Percentiles rank a stretch among this genome's conserved stretches.
Conservation (phyloP, 495 filamentous ascomycete species). For the Penicillium fimorum region DNA sequence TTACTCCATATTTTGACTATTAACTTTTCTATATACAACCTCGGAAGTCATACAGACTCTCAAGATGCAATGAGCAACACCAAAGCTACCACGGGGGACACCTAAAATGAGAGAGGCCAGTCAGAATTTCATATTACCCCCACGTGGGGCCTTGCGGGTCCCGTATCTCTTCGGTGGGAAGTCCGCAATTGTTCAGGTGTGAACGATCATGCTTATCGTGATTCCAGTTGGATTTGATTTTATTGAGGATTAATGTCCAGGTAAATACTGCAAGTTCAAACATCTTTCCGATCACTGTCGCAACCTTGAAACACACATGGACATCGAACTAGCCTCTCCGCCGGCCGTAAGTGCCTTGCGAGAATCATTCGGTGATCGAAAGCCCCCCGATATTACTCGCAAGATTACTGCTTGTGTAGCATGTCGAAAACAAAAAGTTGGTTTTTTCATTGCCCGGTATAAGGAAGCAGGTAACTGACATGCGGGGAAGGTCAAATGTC, state of each 20-base stretch:
- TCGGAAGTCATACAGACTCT: no score
- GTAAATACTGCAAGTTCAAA: background rate
- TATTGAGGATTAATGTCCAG: no score
- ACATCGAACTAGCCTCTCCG: conserved; percentile 19
- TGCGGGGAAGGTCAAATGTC: conserved; percentile 40
- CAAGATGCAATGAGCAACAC: conserved; percentile 12
- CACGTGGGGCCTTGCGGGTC: conserved; percentile 12
- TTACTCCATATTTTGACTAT: no score
- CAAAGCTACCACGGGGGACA: conserved; percentile 9
- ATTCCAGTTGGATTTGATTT: background rate
- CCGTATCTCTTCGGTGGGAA: conserved; percentile 22
- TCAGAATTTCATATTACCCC: conserved; percentile 6
- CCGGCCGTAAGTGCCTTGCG: conserved; percentile 27
- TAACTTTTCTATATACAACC: no score
- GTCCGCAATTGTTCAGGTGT: conserved; percentile 11
- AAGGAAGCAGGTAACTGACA: background rate
- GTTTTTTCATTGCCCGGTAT: background rate
- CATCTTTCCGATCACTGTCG: no score
- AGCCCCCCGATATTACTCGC: conserved; percentile 37
- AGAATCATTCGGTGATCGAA: conserved; percentile 37
- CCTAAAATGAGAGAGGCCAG: conserved; percentile 5
- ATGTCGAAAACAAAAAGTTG: conserved; percentile 40
- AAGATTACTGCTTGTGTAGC: conserved; percentile 44
- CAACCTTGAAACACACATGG: conserved; percentile 8
- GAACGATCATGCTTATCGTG: background rate